A percentile compares a stretch with the other conserved stretches of the same genome.
Conservation (phyloP, 2,329 filamentous ascomycete genomes). For the Colletotrichum truncatum region DNA sequence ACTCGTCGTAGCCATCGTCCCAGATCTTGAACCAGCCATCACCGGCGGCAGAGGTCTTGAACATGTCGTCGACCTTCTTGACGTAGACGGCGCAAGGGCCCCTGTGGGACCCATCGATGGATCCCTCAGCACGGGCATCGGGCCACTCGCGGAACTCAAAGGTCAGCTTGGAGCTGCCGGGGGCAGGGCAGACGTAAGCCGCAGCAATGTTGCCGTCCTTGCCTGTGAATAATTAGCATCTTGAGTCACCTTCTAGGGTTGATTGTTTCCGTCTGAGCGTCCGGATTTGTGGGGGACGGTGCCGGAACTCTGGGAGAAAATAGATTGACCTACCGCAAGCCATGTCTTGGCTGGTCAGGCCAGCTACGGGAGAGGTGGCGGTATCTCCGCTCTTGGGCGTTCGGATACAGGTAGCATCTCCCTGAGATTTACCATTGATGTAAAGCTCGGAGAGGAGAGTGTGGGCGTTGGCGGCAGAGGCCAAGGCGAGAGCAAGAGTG, state of each 20-base stretch:
- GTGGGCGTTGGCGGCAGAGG: conserved; percentile 58
- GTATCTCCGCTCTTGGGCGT: conserved; percentile 64
- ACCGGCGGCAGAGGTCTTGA: conserved; percentile 62
- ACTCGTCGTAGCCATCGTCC: conserved; percentile 71
- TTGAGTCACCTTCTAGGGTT: not conserved
- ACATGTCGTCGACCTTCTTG: conserved; percentile 72
- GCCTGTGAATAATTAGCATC: conserved; percentile 41
- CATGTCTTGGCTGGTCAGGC: conserved; percentile 69
- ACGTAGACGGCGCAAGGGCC: conserved; percentile 80
- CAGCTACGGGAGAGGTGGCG: conserved; percentile 65
- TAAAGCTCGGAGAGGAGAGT: conserved; percentile 72
- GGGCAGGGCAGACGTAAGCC: conserved; percentile 56
- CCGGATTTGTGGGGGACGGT: conserved; percentile 10
- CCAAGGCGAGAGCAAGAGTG: conserved; percentile 44
- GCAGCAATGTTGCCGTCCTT: conserved; percentile 54
- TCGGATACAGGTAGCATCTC: conserved; percentile 76
- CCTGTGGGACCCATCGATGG: conserved; percentile 69
- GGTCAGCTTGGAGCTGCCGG: conserved; percentile 65
- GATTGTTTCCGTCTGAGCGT: conserved; percentile 23
- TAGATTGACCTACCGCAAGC: conserved; percentile 68
- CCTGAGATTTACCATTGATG: conserved; percentile 70
- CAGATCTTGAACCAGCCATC: conserved; percentile 84
- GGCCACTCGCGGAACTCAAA: conserved; percentile 74
- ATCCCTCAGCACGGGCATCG: conserved; percentile 60
- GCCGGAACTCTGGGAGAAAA: conserved; percentile 18